Base-by-base conservation (phyloP, 441 rosid genomes). In the Euphorbia schlechtendalii region DNA sequence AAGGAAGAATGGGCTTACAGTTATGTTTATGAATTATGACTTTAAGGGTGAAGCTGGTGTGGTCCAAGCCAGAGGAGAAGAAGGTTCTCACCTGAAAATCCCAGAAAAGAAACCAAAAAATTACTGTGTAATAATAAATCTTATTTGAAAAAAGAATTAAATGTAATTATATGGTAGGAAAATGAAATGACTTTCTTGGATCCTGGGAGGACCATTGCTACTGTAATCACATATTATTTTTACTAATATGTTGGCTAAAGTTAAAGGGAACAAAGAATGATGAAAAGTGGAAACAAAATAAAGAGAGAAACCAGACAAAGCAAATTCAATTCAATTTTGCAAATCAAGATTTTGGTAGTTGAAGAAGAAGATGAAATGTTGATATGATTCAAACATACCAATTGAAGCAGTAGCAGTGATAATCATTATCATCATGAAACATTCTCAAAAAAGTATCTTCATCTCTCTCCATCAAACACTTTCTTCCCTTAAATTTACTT, bases 121-220 rank as follows among this genome's bases (percentile, higher is more conserved):
- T 3, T 2, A 32, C 3, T 32, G 6, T 32, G 6, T 32, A 32
- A 32, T 32, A 2, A 32, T 32, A 32, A 32, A 2, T 6, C 6
- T 2, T 2, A 2, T 32, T 32, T 32, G 3, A 2, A 8, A 15
- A n/a, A 46, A 14, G 3, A 32, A 18, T 24, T 54, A 28, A 18
- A n/a, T n/a, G n/a, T n/a, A 41, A 57, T 61, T 73, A 67, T 67
- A 73, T 65, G 78, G 78, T 74, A 77, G 69, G 79, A 82, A 79
- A 69, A 65, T 68, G 81, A 63, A 59, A 69, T 59, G 73, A 58
- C 79, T 82, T 82, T 85, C 82, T 86, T 60, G 89, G 92, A 87
- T 87, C 92, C 89, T 81, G 96, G 59, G 85, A 77, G 80, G 63
- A 73, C 80, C 71, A 8, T 51, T 41, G 71, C 1, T n/a, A 27